Evolutionary conservation across 176 grass and related monocot species (phyloP).

Genomic region (Musa schizocarpa): DNA sequence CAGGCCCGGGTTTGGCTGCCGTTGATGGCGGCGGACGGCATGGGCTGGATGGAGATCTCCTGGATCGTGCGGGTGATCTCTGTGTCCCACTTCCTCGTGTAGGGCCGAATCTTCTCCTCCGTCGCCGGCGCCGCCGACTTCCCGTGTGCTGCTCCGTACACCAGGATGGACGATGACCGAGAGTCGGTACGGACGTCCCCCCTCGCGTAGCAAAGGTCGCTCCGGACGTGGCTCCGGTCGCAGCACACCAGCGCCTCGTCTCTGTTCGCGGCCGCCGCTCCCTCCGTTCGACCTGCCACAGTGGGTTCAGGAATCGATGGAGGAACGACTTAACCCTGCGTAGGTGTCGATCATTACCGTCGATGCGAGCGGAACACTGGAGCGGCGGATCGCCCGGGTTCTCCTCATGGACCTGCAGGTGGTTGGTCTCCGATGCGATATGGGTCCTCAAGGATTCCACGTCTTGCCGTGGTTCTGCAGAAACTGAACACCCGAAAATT

Average conservation of each 20-base stretch:
- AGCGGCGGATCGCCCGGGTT: not conserved
- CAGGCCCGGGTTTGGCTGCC: slow-evolving; percentile 22
- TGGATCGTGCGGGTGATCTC: slow-evolving; percentile 65
- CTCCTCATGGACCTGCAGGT: not conserved
- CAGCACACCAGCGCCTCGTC: slow-evolving; percentile 60
- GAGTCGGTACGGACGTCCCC: slow-evolving; percentile 84
- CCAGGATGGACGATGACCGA: slow-evolving; percentile 49
- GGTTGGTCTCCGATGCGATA: not conserved
- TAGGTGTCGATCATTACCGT: not conserved
- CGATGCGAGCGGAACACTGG: not conserved
- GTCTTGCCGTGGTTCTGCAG: not conserved
- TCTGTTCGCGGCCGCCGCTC: not conserved
- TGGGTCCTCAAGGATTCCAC: slow-evolving; percentile 6
- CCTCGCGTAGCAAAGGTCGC: slow-evolving; percentile 77
- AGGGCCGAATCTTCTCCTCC: slow-evolving; percentile 62
- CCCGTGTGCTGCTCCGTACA: slow-evolving; percentile 35
- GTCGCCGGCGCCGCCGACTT: not conserved
- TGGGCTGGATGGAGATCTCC: slow-evolving; percentile 48
- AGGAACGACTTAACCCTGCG: not conserved
- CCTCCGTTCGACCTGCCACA: slow-evolving; percentile 36
- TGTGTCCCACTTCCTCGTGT: slow-evolving; percentile 90
- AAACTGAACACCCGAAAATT: not conserved
- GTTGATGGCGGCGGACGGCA: not conserved
- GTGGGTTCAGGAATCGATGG: not conserved
- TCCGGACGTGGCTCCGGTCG: slow-evolving; percentile 86